Percentiles rank a stretch among this genome's conserved stretches.
Conservation (phyloP, 1,284 basidiomycete genomes). For the Golubevia sp. region DNA sequence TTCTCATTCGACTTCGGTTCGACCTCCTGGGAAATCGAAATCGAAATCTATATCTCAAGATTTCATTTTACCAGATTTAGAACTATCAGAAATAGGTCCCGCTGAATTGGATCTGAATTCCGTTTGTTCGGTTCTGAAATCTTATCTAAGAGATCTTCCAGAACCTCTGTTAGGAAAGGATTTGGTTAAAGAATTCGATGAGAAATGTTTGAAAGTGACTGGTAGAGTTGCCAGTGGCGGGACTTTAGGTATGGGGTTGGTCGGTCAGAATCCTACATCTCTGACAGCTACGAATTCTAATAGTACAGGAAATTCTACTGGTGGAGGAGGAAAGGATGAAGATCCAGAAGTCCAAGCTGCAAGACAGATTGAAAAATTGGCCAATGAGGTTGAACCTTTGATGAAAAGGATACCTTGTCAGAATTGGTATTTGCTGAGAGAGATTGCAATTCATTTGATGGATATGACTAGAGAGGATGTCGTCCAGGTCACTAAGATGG, state of each 20-base stretch:
- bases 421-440: conserved; percentile 56
- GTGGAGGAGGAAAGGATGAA: neutral
- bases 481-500: conserved; percentile 47
- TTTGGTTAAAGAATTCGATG: conserved; percentile 19
- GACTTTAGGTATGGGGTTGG: conserved; percentile 2
- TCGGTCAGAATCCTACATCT: neutral
- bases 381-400: conserved; percentile 15
- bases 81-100: conserved; percentile 37
- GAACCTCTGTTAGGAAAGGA: conserved; percentile 26
- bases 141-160: conserved; percentile 50
- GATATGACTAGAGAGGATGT: conserved; percentile 19
- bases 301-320: neutral
- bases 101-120: conserved; percentile 56
- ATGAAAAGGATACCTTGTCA: conserved; percentile 26
- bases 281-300: conserved; percentile 2
- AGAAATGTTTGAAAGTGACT: conserved; percentile 8
- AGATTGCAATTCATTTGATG: conserved; percentile 38
- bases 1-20: neutral
- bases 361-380: neutral
- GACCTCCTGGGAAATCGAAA: too few relatives aligned
- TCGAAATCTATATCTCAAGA: neutral
- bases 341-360: neutral
- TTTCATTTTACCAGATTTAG: conserved; percentile 23
- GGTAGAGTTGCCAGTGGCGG: neutral
- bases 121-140: conserved; percentile 54